Conservation (phyloP, 768 basidiomycete genomes). For the Rhizopogon rudus region DNA sequence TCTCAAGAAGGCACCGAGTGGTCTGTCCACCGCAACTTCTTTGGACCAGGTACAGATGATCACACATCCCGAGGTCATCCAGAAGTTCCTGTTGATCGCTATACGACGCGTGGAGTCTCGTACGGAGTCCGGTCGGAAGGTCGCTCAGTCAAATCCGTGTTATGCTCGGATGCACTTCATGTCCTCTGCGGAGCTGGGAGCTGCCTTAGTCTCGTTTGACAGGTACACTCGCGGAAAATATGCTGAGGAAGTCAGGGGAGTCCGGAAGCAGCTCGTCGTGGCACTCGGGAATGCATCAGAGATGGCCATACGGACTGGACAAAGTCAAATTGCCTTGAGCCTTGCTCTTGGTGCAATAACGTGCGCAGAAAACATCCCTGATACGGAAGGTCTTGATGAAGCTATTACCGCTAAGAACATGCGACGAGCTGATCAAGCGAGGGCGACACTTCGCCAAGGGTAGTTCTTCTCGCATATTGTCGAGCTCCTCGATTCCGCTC, state of each 20-base stretch:
- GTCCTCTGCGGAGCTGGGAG: constrained; percentile 27
- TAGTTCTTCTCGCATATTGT: neutral
- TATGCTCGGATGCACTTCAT: constrained; percentile 21
- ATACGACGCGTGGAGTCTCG: constrained; percentile 13
- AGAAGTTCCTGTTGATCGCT: constrained; percentile 13
- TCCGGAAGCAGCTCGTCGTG: constrained; percentile 24
- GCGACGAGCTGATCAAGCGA: constrained; percentile 1
- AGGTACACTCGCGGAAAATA: constrained; percentile 19
- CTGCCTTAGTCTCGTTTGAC: constrained; percentile 24
- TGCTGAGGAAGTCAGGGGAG: constrained; percentile 10
- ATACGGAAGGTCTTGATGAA: neutral
- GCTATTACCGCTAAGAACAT: neutral
- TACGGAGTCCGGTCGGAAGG: constrained; percentile 19
- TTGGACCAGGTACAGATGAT: constrained; percentile 20
- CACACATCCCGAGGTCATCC: constrained; percentile 13
- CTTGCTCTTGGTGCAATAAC: neutral
- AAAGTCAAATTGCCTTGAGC: neutral
- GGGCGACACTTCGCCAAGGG: neutral
- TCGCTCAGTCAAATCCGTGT: constrained; percentile 13
- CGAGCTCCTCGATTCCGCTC: neutral
- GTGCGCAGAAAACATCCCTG: neutral
- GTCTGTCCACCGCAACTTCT: constrained; percentile 8
- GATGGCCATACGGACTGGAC: constrained; percentile 15
- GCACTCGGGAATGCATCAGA: constrained; percentile 30
- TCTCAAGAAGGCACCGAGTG: constrained; percentile 14